Base-by-base conservation (phyloP, 176 grass and related monocot species). In the Pontederia paniculata region DNA sequence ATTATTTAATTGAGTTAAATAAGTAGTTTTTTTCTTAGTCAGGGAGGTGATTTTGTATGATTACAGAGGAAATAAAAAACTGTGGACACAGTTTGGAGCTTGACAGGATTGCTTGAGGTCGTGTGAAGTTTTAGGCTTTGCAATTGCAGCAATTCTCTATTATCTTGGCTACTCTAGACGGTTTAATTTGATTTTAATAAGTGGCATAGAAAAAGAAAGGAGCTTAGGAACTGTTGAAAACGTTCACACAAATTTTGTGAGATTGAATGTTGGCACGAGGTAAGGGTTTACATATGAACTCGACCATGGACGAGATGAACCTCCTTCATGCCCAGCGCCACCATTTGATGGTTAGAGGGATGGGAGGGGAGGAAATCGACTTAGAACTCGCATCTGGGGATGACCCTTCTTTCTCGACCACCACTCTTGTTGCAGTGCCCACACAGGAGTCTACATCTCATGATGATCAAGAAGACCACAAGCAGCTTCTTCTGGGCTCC, bases 291-390 rank as follows among this genome's bases (percentile, higher is more conserved):
- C 19, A 54, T 23, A 76, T 88, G 87, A 93, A 79, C 79, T 80
- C 87, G 1, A 21, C 76, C 43, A 93, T 98, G 77, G 94, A 98
- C 57, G 94, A 93, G 78, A 88, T 98, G 63, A 80, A 67, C 57
- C 78, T 98, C 66, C 72, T 98, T 23, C 81, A 83, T 59, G 44
- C 60, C 46, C 83, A 87, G 77, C 67, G 68, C 17, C 82, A 98
- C 66, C 93, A 91, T 43, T 66, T 98, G 63, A 52, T 88, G 58
- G 80, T 98, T 45, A 88, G 94, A 55, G 75, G 72, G 66, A 74
- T 98, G n/a, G 83, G 83, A 42, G 87, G 91, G 67, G 94, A 98
- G 67, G 94, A 98, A 73, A 98, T 98, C 42, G 93, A 98, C 66
- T 73, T 98, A 52, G 93, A 98, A 74, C 88, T 91, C 41, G 94